Evolutionary conservation across 768 basidiomycete genomes (phyloP).

Genomic region (Suillus plorans): DNA sequence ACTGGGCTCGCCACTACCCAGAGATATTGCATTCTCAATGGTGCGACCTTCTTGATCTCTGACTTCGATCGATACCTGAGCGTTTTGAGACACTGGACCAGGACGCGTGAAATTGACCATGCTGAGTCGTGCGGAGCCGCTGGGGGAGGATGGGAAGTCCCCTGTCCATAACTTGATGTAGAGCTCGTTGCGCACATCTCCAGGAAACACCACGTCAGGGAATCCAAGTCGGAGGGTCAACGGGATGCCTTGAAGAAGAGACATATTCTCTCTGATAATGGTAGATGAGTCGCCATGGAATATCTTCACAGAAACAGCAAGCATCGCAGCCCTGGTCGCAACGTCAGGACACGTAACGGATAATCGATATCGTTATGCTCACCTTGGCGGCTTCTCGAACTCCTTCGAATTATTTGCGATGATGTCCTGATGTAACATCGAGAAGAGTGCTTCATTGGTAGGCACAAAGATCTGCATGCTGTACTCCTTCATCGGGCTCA

Average conservation of each 20-base stretch:
- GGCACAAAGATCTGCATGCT: slow-evolving; percentile 88
- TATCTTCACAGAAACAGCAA: slow-evolving; percentile 82
- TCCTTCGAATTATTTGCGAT: slow-evolving; percentile 77
- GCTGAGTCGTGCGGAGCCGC: slow-evolving; percentile 52
- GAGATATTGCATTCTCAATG: slow-evolving; percentile 72
- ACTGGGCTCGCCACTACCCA: slow-evolving; percentile 82
- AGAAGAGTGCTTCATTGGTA: slow-evolving; percentile 79
- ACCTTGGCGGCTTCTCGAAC: slow-evolving; percentile 83
- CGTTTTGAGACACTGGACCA: slow-evolving; percentile 49
- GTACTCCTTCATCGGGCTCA: slow-evolving; percentile 68
- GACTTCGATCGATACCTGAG: slow-evolving; percentile 92
- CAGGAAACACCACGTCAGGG: slow-evolving; percentile 94
- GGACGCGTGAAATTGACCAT: slow-evolving; percentile 62
- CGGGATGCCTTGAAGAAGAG: slow-evolving; percentile 77
- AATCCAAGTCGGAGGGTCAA: slow-evolving; percentile 88
- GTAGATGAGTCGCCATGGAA: slow-evolving; percentile 81
- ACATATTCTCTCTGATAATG: slow-evolving; percentile 81
- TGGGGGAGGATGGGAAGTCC: slow-evolving; percentile 66
- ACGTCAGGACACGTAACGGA: slow-evolving; percentile 4
- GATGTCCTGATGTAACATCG: slow-evolving; percentile 94
- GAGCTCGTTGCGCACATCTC: slow-evolving; percentile 88
- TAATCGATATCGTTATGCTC: slow-evolving; percentile 21
- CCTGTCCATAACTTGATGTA: slow-evolving; percentile 97
- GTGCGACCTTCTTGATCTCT: slow-evolving; percentile 66
- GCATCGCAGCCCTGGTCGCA: slow-evolving; percentile 69